Conservation (phyloP, 1,284 basidiomycete genomes). For the Grifola frondosa region DNA sequence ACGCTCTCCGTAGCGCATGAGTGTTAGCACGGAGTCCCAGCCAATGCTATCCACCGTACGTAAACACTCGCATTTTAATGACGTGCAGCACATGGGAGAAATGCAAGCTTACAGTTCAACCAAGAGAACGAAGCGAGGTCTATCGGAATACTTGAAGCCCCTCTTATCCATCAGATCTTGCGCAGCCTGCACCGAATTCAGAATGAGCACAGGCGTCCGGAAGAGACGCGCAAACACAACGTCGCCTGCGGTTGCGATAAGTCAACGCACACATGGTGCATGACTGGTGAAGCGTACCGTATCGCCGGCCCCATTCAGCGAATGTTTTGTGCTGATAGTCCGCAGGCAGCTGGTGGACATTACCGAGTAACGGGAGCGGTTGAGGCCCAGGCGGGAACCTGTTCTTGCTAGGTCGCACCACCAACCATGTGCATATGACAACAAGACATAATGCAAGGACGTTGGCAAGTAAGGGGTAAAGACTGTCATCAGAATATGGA, state of each 20-base stretch:
- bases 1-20: slow-evolving; percentile 26
- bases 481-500: no score
- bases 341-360: slow-evolving; percentile 22
- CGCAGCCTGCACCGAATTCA: slow-evolving; percentile 36
- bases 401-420: no score
- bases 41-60: slow-evolving; percentile 19
- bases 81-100: no score
- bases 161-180: slow-evolving; percentile 42
- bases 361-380: slow-evolving; percentile 23
- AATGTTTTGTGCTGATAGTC: slow-evolving; percentile 20
- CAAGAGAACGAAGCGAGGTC: slow-evolving; percentile 31
- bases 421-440: no score
- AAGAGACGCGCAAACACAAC: slow-evolving; percentile 37
- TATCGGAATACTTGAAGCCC: slow-evolving; percentile 39
- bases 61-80: not conserved
- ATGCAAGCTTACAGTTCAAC: slow-evolving; percentile 26
- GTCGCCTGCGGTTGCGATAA: slow-evolving; percentile 27
- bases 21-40: slow-evolving; percentile 26
- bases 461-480: no score
- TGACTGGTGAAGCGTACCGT: slow-evolving; percentile 13
- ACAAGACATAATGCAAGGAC: no score
- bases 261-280: not conserved
- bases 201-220: slow-evolving; percentile 35
- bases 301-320: slow-evolving; percentile 20
- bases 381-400: slow-evolving; percentile 21